These are phyloP conservation scores for Fusarium sp. DNA, from an alignment of 2,329 filamentous ascomycete genomes.

Conservation along the genomic window DNA sequence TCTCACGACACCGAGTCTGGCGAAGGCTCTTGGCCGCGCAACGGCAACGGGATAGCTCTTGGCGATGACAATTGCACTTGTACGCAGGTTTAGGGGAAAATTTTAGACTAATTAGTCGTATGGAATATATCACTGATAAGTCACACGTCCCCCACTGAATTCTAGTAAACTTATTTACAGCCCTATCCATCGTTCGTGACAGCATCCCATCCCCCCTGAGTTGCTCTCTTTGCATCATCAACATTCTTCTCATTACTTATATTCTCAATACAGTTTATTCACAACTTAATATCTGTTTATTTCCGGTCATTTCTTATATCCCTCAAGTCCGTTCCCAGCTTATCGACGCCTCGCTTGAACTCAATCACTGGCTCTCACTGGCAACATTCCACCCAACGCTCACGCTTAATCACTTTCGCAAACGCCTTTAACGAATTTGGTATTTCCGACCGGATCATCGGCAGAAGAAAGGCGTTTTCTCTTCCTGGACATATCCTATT, in stretches of 20 bases:
- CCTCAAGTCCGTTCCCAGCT: slow-evolving; percentile 8
- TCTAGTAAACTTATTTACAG: slow-evolving; percentile 2
- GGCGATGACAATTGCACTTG: slow-evolving; percentile 15
- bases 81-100: slow-evolving; percentile 10
- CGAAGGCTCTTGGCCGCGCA: slow-evolving; percentile 33
- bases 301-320: not conserved
- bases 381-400: slow-evolving; percentile 14
- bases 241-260: not conserved
- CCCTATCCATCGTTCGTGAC: not conserved
- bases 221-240: not conserved
- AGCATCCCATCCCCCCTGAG: not conserved
- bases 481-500: slow-evolving; percentile 5
- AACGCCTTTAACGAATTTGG: not conserved
- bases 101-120: not conserved
- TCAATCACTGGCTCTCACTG: slow-evolving; percentile 31
- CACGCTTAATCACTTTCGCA: slow-evolving; percentile 7
- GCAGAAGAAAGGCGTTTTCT: slow-evolving; percentile 8
- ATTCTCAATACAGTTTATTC: not conserved
- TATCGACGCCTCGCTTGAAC: slow-evolving; percentile 29
- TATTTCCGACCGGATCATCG: slow-evolving; percentile 18
- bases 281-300: not conserved
- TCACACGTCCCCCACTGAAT: slow-evolving; percentile 3
- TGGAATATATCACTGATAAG: slow-evolving; percentile 21
- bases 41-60: slow-evolving; percentile 27
- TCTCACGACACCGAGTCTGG: slow-evolving; percentile 31